A percentile compares a stretch with the other conserved stretches of the same genome.
phyloP scores from a whole-genome alignment of 768 basidiomycete genomes.

The Tylopilus intermedius region DNA sequence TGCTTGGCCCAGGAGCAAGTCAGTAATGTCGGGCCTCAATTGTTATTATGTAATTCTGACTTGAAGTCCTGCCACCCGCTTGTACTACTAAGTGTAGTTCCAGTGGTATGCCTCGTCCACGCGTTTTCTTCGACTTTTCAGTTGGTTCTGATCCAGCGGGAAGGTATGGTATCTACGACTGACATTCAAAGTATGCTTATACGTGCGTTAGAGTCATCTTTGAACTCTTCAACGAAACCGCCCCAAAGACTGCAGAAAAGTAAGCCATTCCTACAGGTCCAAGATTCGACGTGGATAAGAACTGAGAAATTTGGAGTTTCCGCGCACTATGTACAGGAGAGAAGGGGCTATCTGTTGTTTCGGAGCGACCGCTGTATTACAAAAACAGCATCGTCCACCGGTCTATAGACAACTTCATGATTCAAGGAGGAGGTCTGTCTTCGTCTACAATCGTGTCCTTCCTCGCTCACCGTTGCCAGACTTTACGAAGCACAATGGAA shows the following conservation, averaged over 20 bases:
- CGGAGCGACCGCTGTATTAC: slow-evolving; percentile 74
- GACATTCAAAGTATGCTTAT: slow-evolving; percentile 6
- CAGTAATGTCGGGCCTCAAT: no score
- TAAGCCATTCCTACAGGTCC: slow-evolving; percentile 29
- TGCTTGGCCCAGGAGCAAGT: not conserved
- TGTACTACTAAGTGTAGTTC: no score
- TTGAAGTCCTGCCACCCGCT: no score
- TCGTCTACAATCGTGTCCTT: not conserved
- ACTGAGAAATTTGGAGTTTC: slow-evolving; percentile 49
- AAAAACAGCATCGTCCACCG: slow-evolving; percentile 76
- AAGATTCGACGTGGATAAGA: not conserved
- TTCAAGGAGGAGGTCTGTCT: slow-evolving; percentile 68
- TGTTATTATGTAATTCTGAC: slow-evolving; percentile 13
- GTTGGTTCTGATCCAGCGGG: slow-evolving; percentile 48
- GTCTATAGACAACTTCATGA: slow-evolving; percentile 75
- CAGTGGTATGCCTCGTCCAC: slow-evolving; percentile 44
- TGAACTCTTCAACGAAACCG: slow-evolving; percentile 68
- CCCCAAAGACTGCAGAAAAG: slow-evolving; percentile 81
- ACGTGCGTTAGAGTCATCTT: slow-evolving; percentile 53
- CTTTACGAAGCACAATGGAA: slow-evolving; percentile 75
- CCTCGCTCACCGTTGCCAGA: slow-evolving; percentile 35
- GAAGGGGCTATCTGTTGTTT: slow-evolving; percentile 60
- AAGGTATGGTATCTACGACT: slow-evolving; percentile 37
- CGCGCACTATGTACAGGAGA: slow-evolving; percentile 84
- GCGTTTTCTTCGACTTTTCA: slow-evolving; percentile 67